Evolutionary conservation across 1,139 yeast genomes (phyloP).

Genomic region (Taiozyma sp.): DNA sequence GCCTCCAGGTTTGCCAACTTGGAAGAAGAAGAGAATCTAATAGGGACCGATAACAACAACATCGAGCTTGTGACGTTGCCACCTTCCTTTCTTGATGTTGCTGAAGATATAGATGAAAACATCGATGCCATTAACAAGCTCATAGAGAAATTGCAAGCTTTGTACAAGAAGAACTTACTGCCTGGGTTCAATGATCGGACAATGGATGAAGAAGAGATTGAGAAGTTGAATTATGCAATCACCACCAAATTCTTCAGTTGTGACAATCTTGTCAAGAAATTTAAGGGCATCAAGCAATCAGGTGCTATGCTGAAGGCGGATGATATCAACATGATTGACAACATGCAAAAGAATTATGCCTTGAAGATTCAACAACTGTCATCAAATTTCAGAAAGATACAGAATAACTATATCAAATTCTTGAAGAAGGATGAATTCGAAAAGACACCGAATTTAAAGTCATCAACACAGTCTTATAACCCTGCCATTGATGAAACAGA

Average conservation of each 20-base stretch:
- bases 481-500: constrained; percentile 35
- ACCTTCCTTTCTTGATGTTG: constrained; percentile 74
- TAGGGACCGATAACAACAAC: constrained; percentile 24
- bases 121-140: constrained; percentile 48
- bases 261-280: constrained; percentile 68
- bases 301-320: constrained; percentile 28
- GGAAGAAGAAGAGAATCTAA: constrained; percentile 56
- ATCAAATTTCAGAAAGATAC: constrained; percentile 77
- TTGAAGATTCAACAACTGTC: constrained; percentile 76
- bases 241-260: constrained; percentile 74
- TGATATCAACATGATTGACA: constrained; percentile 66
- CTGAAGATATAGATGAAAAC: constrained; percentile 65
- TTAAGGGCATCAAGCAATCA: constrained; percentile 44
- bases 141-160: constrained; percentile 48
- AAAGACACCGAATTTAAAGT: constrained; percentile 27
- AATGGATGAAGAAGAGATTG: constrained; percentile 69
- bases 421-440: constrained; percentile 65
- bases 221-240: constrained; percentile 66
- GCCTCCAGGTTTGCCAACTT: constrained; percentile 35
- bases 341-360: constrained; percentile 83
- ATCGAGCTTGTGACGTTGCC: constrained; percentile 57
- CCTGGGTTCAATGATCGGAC: constrained; percentile 83
- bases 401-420: constrained; percentile 78
- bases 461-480: constrained; percentile 24
- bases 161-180: constrained; percentile 78